These are phyloP conservation scores for Daldinia childiae DNA, from an alignment of 495 filamentous ascomycete genomes.

Conservation along the genomic window DNA sequence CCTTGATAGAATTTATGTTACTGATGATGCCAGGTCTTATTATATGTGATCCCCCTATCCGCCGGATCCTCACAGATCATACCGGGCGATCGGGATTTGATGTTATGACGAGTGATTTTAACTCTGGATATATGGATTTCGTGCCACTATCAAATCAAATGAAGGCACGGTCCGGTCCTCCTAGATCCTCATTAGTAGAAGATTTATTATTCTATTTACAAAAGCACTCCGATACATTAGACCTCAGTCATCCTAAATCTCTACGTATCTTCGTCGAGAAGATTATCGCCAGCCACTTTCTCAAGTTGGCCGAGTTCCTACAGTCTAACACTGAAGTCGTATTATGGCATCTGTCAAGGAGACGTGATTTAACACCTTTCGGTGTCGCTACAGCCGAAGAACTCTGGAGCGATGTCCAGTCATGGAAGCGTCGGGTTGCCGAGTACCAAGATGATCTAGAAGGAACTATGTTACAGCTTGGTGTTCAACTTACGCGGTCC, in stretches of 20 bases:
- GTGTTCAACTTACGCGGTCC: neutral
- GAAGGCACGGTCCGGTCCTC: neutral
- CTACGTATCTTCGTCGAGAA: neutral
- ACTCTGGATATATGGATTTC: constrained; percentile 1
- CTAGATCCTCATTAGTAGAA: neutral
- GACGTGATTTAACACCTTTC: neutral
- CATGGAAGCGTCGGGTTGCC: constrained; percentile 1
- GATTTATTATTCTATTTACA: constrained; percentile 1
- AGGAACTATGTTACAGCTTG: constrained; percentile 5
- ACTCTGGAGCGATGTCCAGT: constrained; percentile 4
- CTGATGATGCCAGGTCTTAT: neutral
- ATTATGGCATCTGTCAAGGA: neutral
- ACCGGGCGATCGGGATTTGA: neutral
- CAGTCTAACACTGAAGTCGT: neutral
- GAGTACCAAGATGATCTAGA: constrained; percentile 2
- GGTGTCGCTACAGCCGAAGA: neutral
- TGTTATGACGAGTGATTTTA: neutral
- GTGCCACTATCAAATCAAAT: neutral
- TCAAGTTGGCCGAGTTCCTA: neutral
- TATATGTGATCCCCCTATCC: constrained; percentile 6
- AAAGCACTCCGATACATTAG: neutral
- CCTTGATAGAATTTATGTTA: neutral
- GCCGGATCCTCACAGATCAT: neutral
- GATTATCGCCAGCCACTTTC: constrained; percentile 3
- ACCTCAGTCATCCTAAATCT: neutral